Percentiles rank a stretch among this genome's conserved stretches.
phyloP scores from a whole-genome alignment of 2,329 filamentous ascomycete species.

The Epichloe elymi region DNA sequence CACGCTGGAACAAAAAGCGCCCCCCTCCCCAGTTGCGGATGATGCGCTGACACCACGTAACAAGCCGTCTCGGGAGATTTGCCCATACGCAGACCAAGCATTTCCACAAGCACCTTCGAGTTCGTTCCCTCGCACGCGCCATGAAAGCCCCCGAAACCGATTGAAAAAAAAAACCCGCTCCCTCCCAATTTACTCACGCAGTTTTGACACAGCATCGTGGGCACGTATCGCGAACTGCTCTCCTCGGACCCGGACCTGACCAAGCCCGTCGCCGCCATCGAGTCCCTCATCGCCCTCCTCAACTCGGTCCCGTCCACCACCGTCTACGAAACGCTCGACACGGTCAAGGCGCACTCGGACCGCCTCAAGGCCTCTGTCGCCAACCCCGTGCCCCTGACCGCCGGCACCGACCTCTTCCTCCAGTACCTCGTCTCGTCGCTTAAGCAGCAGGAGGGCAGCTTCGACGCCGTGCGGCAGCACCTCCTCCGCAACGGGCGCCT shows the following conservation, averaged over 20 bases:
- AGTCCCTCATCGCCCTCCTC: slow-evolving; percentile 78
- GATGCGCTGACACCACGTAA: neutral
- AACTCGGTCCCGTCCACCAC: slow-evolving; percentile 69
- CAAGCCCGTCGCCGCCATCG: slow-evolving; percentile 90
- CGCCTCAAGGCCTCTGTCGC: slow-evolving; percentile 65
- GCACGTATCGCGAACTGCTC: slow-evolving; percentile 40
- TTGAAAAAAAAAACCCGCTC: neutral
- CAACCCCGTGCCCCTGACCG: slow-evolving; percentile 84
- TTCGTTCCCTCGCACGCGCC: neutral
- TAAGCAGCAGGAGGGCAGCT: slow-evolving; percentile 43
- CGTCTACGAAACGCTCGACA: slow-evolving; percentile 84
- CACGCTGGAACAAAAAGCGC: too few relatives aligned
- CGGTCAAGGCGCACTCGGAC: slow-evolving; percentile 63
- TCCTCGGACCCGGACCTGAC: slow-evolving; percentile 68
- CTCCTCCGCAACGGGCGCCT: slow-evolving; percentile 73
- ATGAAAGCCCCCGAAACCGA: neutral
- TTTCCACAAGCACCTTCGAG: slow-evolving; percentile 12
- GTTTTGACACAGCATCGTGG: slow-evolving; percentile 34
- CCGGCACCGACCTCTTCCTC: slow-evolving; percentile 90
- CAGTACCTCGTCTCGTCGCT: slow-evolving; percentile 75
- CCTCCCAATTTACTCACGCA: slow-evolving; percentile 2
- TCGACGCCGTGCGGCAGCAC: slow-evolving; percentile 72
- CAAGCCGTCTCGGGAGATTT: slow-evolving; percentile 3
- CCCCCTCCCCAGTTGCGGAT: neutral
- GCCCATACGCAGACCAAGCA: slow-evolving; percentile 4